Conservation (phyloP, 345 rosid genomes). For the Hibiscus mutabilis region DNA sequence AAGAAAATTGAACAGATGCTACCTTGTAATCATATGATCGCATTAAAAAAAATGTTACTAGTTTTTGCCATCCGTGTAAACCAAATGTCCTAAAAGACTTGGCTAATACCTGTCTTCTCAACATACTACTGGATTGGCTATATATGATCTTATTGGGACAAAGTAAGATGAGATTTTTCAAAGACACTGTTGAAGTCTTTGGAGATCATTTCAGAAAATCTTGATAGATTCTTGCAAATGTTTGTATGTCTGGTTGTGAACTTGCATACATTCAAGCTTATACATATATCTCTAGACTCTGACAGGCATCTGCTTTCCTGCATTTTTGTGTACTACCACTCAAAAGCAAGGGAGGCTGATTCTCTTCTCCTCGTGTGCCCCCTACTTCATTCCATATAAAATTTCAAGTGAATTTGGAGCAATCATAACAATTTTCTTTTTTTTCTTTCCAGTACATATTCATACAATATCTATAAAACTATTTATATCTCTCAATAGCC, state of each 20-base stretch:
- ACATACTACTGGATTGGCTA: background rate
- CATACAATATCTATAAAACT: no score
- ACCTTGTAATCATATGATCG: no score
- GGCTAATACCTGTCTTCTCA: background rate
- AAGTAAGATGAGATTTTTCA: background rate
- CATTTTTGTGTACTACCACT: background rate
- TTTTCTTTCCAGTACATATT: no score
- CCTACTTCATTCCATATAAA: background rate
- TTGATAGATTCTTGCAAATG: constrained; percentile 4
- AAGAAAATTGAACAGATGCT: no score
- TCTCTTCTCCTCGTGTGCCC: background rate
- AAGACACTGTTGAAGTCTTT: constrained; percentile 6
- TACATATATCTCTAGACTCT: background rate
- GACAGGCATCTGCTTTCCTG: constrained; percentile 9
- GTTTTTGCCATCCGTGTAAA: no score
- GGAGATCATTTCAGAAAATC: background rate
- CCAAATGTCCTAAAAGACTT: background rate
- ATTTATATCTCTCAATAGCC: no score
- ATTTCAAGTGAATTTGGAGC: background rate
- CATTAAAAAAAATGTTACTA: no score
- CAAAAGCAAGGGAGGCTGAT: background rate
- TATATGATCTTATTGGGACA: background rate
- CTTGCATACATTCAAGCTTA: constrained; percentile 7
- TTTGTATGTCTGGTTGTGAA: constrained; percentile 4
- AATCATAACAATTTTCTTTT: background rate